phyloP scores from a whole-genome alignment of 257 asterid genomes.

The Scutellaria barbata region DNA sequence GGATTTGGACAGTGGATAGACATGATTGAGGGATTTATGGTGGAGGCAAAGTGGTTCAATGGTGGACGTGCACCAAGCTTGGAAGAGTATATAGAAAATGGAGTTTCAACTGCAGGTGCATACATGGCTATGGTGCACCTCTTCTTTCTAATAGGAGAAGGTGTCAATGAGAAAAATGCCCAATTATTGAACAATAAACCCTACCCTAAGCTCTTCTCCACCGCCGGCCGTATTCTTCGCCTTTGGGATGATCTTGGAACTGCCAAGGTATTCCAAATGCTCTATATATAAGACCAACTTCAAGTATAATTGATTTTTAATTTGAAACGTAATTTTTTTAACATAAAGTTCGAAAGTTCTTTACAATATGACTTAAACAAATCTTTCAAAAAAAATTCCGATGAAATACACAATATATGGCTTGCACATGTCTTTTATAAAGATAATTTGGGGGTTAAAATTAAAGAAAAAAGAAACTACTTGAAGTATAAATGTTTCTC shows the following conservation, averaged over 20 bases:
- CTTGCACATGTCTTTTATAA: too few species aligned
- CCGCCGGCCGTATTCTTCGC: constrained; percentile 70
- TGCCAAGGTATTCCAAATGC: constrained; percentile 48
- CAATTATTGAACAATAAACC: constrained; percentile 46
- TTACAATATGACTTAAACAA: too few species aligned
- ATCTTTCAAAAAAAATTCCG: too few species aligned
- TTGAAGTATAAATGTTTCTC: too few species aligned
- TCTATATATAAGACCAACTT: too few species aligned
- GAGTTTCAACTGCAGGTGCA: constrained; percentile 74
- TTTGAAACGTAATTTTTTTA: too few species aligned
- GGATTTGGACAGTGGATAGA: constrained; percentile 63
- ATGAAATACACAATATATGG: too few species aligned
- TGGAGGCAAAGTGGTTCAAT: constrained; percentile 66
- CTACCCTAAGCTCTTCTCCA: constrained; percentile 61
- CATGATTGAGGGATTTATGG: constrained; percentile 67
- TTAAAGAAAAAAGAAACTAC: too few species aligned
- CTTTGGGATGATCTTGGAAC: constrained; percentile 81
- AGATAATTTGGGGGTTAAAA: too few species aligned
- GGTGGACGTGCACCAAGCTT: constrained; percentile 53
- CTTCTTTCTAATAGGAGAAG: constrained; percentile 73
- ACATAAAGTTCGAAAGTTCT: too few species aligned
- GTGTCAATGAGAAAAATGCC: constrained; percentile 50
- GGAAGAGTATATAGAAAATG: constrained; percentile 68
- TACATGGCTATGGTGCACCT: constrained; percentile 75
- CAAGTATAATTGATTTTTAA: too few species aligned